Evolutionary conservation across 306 rosid species (phyloP).

Genomic region (Vigna unguiculata): DNA sequence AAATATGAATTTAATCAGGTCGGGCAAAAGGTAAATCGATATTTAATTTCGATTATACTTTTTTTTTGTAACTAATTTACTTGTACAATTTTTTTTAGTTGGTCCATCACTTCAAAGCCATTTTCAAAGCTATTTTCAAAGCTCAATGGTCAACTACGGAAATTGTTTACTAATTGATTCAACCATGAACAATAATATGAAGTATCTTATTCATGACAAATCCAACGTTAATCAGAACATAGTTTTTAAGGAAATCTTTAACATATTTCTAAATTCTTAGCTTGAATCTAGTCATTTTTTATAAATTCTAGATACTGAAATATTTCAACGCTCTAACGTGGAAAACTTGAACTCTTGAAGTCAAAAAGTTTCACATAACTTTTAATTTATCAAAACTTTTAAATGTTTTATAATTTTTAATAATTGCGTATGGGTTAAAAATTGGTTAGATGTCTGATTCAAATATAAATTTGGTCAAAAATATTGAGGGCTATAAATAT

Average conservation of each 20-base stretch:
- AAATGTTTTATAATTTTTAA: not conserved
- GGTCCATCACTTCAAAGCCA: too few species aligned
- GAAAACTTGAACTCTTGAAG: not conserved
- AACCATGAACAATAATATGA: not conserved
- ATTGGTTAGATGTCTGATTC: not conserved
- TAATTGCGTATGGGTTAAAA: not conserved
- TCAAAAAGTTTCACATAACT: not conserved
- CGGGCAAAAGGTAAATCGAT: too few species aligned
- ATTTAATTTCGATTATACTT: too few species aligned
- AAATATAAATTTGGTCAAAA: not conserved
- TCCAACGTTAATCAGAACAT: not conserved
- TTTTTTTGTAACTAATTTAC: too few species aligned
- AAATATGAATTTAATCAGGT: too few species aligned
- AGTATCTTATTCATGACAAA: not conserved
- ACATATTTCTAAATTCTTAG: too few species aligned
- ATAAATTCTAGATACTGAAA: not conserved
- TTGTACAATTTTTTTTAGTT: too few species aligned
- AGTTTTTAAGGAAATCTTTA: not conserved
- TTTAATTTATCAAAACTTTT: not conserved
- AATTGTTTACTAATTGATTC: not conserved
- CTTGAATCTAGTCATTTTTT: not conserved
- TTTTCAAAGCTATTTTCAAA: too few species aligned
- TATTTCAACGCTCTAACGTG: not conserved
- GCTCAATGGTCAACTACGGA: too few species aligned
- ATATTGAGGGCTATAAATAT: too few species aligned